Base-by-base conservation (phyloP, 2,329 filamentous ascomycete species). In the Talaromyces islandicus region DNA sequence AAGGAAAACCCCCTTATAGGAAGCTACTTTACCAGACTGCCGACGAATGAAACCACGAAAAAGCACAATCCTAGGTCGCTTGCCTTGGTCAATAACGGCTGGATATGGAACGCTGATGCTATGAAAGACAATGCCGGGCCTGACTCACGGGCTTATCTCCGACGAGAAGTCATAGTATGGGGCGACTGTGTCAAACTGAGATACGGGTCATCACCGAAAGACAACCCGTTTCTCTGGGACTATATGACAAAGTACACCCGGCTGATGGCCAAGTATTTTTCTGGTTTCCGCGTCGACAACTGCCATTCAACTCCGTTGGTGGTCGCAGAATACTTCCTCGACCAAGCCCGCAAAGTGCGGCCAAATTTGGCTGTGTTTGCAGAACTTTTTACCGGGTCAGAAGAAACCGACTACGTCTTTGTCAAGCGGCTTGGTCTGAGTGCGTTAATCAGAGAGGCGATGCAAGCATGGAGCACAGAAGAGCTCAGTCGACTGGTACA, bases 61-160 rank as follows among this genome's bases (percentile, higher is more conserved):
- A 87, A 90, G 69, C 88, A 95, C 69, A 87, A 87, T 60, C 82
- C 87, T 1, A 88, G 88, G 60, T 88, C 92, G 50, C 81, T 96
- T 52, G 90, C 91, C 2, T 78, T 99, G 56, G 92, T 88, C 46
- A 97, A 97, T 76, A 99, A 99, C 70, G 94, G 94, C 50, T 99
- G 94, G 94, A 92, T 99, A 9, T 99, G 94, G 94, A 93, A 91
- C 61, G 93, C 93, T 6, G 95, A 97, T 76, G 93, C 94, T 1
- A 84, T 97, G 75, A 83, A 91, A 50, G 94, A 99, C 77, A 94
- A 97, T 69, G 94, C 94, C 30, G 95, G 95, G 0, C 89, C 92
- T 0, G 81, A 90, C 53, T 96, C 93, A 9, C 87, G 88, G 59
- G 92, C 93, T n/a, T 99, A 99, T 70, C 83, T 99, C n/a, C 86